Conservation (phyloP, 2,329 filamentous ascomycete species). For the Plectosphaerella plurivora region DNA sequence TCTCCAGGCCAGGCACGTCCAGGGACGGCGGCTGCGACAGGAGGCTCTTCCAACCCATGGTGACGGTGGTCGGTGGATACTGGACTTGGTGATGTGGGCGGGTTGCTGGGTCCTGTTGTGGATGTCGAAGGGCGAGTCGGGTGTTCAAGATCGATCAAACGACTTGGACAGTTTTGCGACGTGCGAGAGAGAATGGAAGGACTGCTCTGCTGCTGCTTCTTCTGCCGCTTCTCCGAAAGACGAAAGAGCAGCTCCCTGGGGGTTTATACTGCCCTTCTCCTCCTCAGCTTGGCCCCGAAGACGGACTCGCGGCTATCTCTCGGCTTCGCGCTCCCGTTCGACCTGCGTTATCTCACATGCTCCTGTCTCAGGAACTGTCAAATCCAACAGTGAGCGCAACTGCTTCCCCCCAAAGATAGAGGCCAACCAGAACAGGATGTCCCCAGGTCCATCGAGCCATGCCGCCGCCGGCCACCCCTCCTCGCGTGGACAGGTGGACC, state of each 20-base stretch:
- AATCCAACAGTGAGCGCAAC: neutral
- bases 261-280: neutral
- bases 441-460: neutral
- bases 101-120: neutral
- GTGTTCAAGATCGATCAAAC: no score
- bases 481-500: no score
- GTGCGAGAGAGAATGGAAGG: no score
- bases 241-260: neutral
- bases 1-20: conserved; percentile 26
- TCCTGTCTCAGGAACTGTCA: neutral
- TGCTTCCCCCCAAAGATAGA: neutral
- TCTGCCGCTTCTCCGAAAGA: neutral
- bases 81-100: neutral
- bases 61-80: neutral
- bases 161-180: no score
- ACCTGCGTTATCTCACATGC: neutral
- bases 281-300: neutral
- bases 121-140: neutral
- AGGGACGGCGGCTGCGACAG: conserved; percentile 19
- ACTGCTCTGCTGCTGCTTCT: no score
- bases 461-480: neutral
- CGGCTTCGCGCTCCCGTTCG: neutral
- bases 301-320: neutral
- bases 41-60: conserved; percentile 12
- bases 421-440: no score